These are phyloP conservation scores for Fraxinus cuspidata DNA, from an alignment of 257 asterid genomes.

Conservation along the genomic window DNA sequence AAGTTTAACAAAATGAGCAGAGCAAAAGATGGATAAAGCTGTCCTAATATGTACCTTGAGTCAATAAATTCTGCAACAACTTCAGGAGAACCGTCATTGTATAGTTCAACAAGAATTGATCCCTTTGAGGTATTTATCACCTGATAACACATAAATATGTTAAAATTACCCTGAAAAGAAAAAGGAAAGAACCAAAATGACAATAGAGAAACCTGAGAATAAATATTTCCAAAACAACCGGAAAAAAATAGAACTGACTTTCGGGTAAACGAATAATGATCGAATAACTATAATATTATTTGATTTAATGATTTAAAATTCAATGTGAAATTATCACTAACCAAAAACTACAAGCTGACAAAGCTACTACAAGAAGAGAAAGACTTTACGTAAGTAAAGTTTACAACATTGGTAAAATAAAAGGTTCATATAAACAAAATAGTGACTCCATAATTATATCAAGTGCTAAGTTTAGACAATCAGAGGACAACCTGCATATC, in stretches of 20 bases:
- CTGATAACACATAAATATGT: slow-evolving; percentile 38
- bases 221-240: slow-evolving; percentile 18
- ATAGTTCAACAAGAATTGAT: slow-evolving; percentile 74
- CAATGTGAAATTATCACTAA: not conserved
- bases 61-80: slow-evolving; percentile 69
- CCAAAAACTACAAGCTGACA: slow-evolving; percentile 6
- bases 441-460: not conserved
- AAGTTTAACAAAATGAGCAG: not conserved
- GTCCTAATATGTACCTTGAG: slow-evolving; percentile 53
- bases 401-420: not conserved
- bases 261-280: not conserved
- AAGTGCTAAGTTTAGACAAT: not conserved
- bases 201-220: slow-evolving; percentile 21
- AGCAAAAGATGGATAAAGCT: slow-evolving; percentile 14
- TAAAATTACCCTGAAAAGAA: slow-evolving; percentile 9
- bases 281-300: not conserved
- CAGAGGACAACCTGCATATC: slow-evolving; percentile 7
- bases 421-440: not conserved
- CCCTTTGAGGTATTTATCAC: slow-evolving; percentile 81
- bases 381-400: not conserved
- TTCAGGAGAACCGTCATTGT: slow-evolving; percentile 86
- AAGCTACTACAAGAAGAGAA: not conserved
- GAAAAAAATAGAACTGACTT: not conserved
- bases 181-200: slow-evolving; percentile 10
- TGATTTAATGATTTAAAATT: not conserved